Evolutionary conservation across 2,329 filamentous ascomycete genomes (phyloP), one percentile per base, ranked within the genome.

Genomic region (Raffaelea ambrosiae): DNA sequence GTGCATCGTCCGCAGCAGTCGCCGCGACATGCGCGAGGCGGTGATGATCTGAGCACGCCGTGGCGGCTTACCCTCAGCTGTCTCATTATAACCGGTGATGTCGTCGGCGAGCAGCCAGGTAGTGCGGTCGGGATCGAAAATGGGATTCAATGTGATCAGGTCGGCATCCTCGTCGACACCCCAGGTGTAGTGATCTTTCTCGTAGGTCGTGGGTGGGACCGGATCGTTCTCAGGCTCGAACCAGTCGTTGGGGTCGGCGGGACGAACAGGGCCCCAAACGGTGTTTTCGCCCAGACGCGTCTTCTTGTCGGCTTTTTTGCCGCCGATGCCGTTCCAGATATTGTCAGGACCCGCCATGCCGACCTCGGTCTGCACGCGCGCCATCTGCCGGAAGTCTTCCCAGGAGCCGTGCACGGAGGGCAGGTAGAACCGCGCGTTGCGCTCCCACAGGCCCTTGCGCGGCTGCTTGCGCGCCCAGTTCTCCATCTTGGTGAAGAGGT

Each of bases 91-190:
- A 7, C 88, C 86, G 0, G 88, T 94, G 55, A 95, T 88, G 61
- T 95, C 86, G 47, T 91, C 84, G 22, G 76, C 74, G 5, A 91
- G 81, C 18, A 84, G 69, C 91, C 91, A 97, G 1, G 80, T 87
- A 1, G 90, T 96, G 51, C 85, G 81, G 35, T 88, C 83, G 0
- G 91, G 90, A 60, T 97, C 86, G 66, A 91, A 97, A 53, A 97
- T 81, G 10, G 91, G 91, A 60, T 90, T 93, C 52, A 97, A 81
- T 0, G 89, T 88, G 60, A 97, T 91, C 55, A 94, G 78, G 63
- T 97, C 91, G 11, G 91, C 89, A 50, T 94, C 86, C 64, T 96
- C 91, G 47, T 79, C 86, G 1, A 93, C 85, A 29, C 91, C 91
- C 90, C 91, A 96, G 44, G 74, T 65, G 61, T 90, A 89, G 54